Evolutionary conservation across 2,329 filamentous ascomycete genomes (phyloP), one percentile per base, ranked within the genome.

Genomic region (Colletotrichum lini): DNA sequence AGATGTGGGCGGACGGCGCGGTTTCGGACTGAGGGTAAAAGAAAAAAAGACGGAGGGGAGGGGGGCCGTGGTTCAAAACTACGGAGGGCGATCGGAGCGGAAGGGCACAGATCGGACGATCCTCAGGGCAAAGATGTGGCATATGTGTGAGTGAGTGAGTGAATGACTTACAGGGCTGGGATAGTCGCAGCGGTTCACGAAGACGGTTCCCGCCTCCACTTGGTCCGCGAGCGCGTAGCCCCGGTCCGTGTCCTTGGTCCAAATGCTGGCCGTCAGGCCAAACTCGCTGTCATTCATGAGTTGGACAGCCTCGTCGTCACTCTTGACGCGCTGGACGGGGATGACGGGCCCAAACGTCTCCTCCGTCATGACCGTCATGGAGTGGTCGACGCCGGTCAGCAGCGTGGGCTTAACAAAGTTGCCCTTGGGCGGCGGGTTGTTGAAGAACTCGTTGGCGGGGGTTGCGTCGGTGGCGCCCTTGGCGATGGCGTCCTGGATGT

Each of bases 261-360:
- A 98, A 77, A 98, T 95, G 78, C 94, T 97, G n/a, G 95, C 96
- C 4, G 96, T 98, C 73, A 98, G 87, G 6, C 96, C 96, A 79
- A 97, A 97, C 74, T 97, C 92, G 83, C 94, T 96, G 80, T 98
- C 95, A 77, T 98, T 98, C 95, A 98, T 98, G 61, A 96, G 84
- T 75, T 86, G 84, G 73, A 98, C 84, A 2, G 96, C 96, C 82
- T 98, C 94, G 21, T 89, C 89, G 77, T 98, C 96, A 75, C 86
- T 86, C 78, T 90, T 90, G 73, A 98, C 95, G 81, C 93, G 94
- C 91, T 96, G 94, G 21, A 98, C 90, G 1, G 95, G 93, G 76
- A 98, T 96, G 21, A 98, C 90, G 1, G 96, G 96, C 0, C 96
- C 96, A 79, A 98, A 98, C 0, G 95, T 98, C 86, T 98, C 96